Base-by-base conservation (phyloP, 2,329 filamentous ascomycete genomes). In the Alternaria triticina region DNA sequence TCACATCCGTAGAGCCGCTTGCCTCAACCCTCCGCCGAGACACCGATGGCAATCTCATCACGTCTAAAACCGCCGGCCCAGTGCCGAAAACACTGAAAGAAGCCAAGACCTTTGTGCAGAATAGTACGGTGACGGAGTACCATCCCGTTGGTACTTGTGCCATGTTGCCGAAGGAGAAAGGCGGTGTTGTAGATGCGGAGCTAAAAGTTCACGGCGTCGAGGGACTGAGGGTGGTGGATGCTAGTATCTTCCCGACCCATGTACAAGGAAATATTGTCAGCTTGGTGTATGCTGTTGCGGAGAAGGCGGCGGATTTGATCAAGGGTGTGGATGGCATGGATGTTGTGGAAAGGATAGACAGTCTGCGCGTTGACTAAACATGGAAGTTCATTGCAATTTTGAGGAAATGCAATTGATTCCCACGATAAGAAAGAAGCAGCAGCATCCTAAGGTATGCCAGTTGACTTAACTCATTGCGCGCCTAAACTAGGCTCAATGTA, bases 131-230 rank as follows among this genome's bases (percentile, higher is more conserved):
- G 11, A 72, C 70, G 0, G 66, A 70, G 43, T 73, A 73, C 33
- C 75, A 79, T 56, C 74, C 75, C 0, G 61, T 74, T 6, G 75
- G 79, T 1, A 80, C 77, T 8, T 79, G 77, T 47, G 70, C 77
- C 1, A 77, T 79, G 75, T 66, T 76, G 70, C 55, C 66, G 2
- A 62, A 66, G 33, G 72, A 76, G 11, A 44, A 70, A 9, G 74
- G 76, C 0, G 77, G 77, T 2, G 76, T 79, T 5, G 75, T 79
- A 11, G 75, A 78, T 50, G 56, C 62, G 5, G 40, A 65, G 33
- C 27, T 78, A 43, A 64, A 57, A 25, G 76, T 80, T 10, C 72
- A 79, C 50, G 77, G 77, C 2, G 73, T 71, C 7, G 55, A 40
- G 12, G 74, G 74, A 25, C 63, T 79, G 25, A 67, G 71, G 11